Evolutionary conservation across 192 early-diverging fungal genomes (phyloP), one percentile per base, ranked within the genome.

Genomic region (Coemansia sp.): DNA sequence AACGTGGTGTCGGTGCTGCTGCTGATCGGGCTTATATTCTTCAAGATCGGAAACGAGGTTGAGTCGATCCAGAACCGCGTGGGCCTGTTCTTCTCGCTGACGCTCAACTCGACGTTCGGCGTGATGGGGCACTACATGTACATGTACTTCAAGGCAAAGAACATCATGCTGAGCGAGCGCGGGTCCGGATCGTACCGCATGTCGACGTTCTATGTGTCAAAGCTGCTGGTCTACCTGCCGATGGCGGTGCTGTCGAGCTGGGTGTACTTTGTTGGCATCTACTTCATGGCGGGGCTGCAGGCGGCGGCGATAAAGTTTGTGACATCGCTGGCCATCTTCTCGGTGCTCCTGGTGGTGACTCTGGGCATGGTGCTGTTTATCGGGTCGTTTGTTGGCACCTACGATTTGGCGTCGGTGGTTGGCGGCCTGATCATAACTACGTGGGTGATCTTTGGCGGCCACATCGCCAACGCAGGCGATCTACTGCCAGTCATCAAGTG

Each of bases 121-220:
- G 74, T 83, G 38, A 82, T 91, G 63, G 82, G 85, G 71, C 87
- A 87, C 58, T 76, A 74, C n/a, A 75, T 81, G 22, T 74, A 67
- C 36, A 65, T 77, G n/a, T 84, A 82, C 68, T 78, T 70, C 52
- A 69, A 79, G 45, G 68, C 85, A 59, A 78, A 81, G 35, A 75
- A 75, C 56, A 86, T 86, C 63, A 84, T 89, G 76, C 64, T 82
- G 15, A 83, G 82, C 38, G 90, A 91, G 67, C 84, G 89, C 19
- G 86, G 87, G 29, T 75, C 83, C 11, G 86, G 88, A 7, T 84
- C 85, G 8, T 91, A 89, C 81, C 78, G 90, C 23, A 75, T 85
- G 59, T 82, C 83, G 29, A 76, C 87, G 34, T 88, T 82, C 42
- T 89, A 83, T 50, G 58, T 89, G 40, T 76, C 88, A 45, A 89